These are phyloP conservation scores for Scedosporium apiospermum DNA, from an alignment of 2,329 filamentous ascomycete genomes.

Conservation along the genomic window DNA sequence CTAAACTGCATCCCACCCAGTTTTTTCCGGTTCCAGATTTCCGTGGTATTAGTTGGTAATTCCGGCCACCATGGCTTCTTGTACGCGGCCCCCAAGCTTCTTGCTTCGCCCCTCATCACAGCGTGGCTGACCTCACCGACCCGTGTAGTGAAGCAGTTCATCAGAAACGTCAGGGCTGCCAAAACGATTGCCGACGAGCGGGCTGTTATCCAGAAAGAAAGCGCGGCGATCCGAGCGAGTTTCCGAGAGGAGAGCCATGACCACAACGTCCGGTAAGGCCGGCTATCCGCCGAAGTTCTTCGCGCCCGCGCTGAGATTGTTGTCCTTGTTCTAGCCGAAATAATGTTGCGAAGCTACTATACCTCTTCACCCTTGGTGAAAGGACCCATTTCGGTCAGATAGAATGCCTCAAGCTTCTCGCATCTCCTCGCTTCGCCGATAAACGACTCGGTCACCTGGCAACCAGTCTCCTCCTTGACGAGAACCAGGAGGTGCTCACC, in stretches of 20 bases:
- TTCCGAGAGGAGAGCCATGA: slow-evolving; percentile 96
- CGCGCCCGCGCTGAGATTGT: background rate
- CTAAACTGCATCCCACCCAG: background rate
- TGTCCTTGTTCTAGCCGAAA: slow-evolving; percentile 58
- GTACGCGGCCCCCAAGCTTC: background rate
- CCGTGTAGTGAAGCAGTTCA: slow-evolving; percentile 89
- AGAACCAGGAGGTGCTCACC: slow-evolving; percentile 97
- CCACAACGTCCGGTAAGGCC: slow-evolving; percentile 70
- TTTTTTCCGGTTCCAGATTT: background rate
- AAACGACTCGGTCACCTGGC: slow-evolving; percentile 93
- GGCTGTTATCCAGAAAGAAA: slow-evolving; percentile 98
- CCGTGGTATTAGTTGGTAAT: background rate
- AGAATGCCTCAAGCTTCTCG: slow-evolving; percentile 94
- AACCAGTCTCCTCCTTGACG: slow-evolving; percentile 90
- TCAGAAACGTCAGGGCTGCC: slow-evolving; percentile 94
- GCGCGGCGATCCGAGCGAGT: slow-evolving; percentile 91
- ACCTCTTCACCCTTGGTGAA: slow-evolving; percentile 95
- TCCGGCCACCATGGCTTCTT: background rate
- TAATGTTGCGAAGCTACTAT: slow-evolving; percentile 96
- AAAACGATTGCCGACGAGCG: slow-evolving; percentile 99
- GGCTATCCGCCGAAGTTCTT: slow-evolving; percentile 2
- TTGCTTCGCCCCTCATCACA: background rate
- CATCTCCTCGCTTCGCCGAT: slow-evolving; percentile 94
- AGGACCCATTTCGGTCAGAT: slow-evolving; percentile 98
- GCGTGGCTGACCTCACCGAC: background rate